Conservation (phyloP, 352 stramenopile species). For the Globisporangium recalcitrans region DNA sequence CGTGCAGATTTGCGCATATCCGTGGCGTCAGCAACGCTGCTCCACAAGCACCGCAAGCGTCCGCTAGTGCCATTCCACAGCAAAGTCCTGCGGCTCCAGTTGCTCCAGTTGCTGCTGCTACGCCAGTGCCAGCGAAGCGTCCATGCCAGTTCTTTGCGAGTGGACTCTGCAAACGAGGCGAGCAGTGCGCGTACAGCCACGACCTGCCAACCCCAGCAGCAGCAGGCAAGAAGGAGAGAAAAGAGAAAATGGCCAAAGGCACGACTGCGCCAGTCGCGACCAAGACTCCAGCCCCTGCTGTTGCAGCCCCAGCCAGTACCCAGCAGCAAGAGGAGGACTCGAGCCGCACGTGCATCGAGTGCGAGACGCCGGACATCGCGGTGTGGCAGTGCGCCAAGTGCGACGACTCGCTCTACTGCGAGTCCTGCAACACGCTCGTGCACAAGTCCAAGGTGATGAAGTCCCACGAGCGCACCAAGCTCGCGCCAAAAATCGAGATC, state of each 20-base stretch:
- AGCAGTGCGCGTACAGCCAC: constrained; percentile 48
- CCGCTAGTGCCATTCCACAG: too few relatives aligned
- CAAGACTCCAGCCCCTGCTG: constrained; percentile 5
- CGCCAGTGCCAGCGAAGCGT: constrained; percentile 17
- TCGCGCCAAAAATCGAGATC: constrained; percentile 19
- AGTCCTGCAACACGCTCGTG: constrained; percentile 48
- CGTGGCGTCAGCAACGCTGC: too few relatives aligned
- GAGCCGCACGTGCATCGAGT: constrained; percentile 56
- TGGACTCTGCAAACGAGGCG: constrained; percentile 46
- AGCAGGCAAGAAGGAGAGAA: constrained; percentile 1
- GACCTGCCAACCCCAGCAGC: constrained; percentile 6
- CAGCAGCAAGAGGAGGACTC: constrained; percentile 9
- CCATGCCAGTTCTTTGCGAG: constrained; percentile 45
- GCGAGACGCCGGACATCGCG: constrained; percentile 39
- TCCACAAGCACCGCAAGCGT: too few relatives aligned
- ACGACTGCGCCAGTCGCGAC: constrained; percentile 4
- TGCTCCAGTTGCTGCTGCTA: not conserved
- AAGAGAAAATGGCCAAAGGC: constrained; percentile 10
- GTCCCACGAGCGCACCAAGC: constrained; percentile 40
- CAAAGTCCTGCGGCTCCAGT: not conserved
- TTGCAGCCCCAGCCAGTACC: not conserved
- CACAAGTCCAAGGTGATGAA: constrained; percentile 62
- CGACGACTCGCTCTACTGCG: constrained; percentile 59
- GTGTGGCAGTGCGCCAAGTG: constrained; percentile 52
- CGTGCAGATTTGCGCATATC: constrained; percentile 42